These are phyloP conservation scores for Tripterygium wilfordii DNA, from an alignment of 177 flowering plant genomes.

Conservation along the genomic window DNA sequence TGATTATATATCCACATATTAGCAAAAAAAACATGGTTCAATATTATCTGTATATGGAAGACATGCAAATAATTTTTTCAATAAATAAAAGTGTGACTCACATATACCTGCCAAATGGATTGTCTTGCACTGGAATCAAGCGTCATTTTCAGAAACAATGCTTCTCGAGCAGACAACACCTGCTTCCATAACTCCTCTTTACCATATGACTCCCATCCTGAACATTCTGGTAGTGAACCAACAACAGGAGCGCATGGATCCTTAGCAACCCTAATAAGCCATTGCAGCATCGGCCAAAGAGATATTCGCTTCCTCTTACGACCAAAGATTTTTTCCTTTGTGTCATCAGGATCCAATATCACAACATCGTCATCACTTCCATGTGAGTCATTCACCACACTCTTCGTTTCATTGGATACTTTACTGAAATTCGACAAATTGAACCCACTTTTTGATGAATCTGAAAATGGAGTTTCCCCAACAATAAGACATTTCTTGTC, in stretches of 20 bases:
- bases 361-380: conserved; percentile 9
- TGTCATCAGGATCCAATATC: conserved; percentile 4
- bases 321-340: conserved; percentile 3
- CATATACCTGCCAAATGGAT: conserved; percentile 23
- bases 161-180: conserved; percentile 26
- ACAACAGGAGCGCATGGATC: conserved; percentile 30
- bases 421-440: not conserved
- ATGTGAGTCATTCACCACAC: conserved; percentile 1
- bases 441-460: not conserved
- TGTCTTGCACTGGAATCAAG: conserved; percentile 19
- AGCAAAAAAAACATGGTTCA: not conserved
- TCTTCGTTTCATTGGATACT: conserved; percentile 1
- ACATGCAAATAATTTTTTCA: not conserved
- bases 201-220: conserved; percentile 29
- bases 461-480: not conserved
- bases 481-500: not conserved
- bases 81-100: not conserved
- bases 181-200: conserved; percentile 37
- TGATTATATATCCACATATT: too few relatives aligned
- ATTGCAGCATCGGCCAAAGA: conserved; percentile 16
- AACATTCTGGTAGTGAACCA: conserved; percentile 26
- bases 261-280: conserved; percentile 28
- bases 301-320: conserved; percentile 29
- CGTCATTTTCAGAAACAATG: conserved; percentile 11
- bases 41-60: not conserved